A percentile compares a stretch with the other conserved stretches of the same genome.
Evolutionary conservation across 345 rosid genomes (phyloP).

Genomic region (Eucalyptus fibrosa): DNA sequence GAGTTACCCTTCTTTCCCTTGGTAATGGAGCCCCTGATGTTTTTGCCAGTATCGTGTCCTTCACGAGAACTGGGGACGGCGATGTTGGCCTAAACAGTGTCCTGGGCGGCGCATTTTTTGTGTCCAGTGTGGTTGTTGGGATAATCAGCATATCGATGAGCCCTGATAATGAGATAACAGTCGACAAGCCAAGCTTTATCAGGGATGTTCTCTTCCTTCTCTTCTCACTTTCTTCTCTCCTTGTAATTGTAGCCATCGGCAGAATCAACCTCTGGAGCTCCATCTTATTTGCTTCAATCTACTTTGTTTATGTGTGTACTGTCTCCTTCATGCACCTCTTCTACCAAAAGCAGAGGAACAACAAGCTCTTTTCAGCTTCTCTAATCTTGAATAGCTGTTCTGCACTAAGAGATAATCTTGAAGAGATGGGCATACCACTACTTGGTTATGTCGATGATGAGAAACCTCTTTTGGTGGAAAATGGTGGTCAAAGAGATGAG

Average conservation of each 20-base stretch:
- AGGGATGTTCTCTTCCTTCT: constrained; percentile 73
- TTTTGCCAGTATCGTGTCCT: constrained; percentile 74
- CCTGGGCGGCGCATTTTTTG: constrained; percentile 76
- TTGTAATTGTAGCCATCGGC: constrained; percentile 39
- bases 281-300: constrained; percentile 44
- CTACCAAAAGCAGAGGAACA: not conserved
- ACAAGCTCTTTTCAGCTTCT: not conserved
- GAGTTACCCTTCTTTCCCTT: constrained; percentile 74
- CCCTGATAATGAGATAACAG: constrained; percentile 7
- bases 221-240: constrained; percentile 42
- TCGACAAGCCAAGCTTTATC: constrained; percentile 57
- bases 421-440: constrained; percentile 29
- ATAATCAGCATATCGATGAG: constrained; percentile 36
- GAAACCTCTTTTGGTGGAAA: constrained; percentile 3
- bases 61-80: constrained; percentile 49
- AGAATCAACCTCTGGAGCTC: constrained; percentile 51
- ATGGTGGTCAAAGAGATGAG: not conserved
- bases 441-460: constrained; percentile 40
- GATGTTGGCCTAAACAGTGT: constrained; percentile 73
- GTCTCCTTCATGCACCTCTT: constrained; percentile 42
- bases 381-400: not conserved
- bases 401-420: not conserved
- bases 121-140: constrained; percentile 74
- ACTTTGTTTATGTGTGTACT: constrained; percentile 43
- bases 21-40: constrained; percentile 93